Conservation (phyloP, 1,284 basidiomycete species). For the Entoloma clypeatum region DNA sequence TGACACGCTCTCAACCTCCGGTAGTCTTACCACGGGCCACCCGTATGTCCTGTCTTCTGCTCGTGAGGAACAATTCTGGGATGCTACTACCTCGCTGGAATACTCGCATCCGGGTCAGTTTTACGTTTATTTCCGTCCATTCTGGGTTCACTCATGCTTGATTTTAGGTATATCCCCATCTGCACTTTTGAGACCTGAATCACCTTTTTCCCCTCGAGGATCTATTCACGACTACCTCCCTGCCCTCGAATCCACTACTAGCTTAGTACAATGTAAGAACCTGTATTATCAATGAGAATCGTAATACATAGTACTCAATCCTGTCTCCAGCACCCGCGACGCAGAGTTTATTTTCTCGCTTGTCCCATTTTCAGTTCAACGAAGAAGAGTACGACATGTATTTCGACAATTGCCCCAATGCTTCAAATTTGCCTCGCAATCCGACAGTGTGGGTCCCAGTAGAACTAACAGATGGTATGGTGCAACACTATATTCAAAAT, state of each 20-base stretch:
- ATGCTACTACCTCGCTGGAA: too few species aligned
- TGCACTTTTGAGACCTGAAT: conserved; percentile 14
- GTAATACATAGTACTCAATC: conserved; percentile 71
- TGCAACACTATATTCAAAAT: conserved; percentile 41
- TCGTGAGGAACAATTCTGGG: conserved; percentile 29
- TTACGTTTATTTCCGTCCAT: background rate
- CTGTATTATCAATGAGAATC: conserved; percentile 63
- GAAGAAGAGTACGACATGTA: conserved; percentile 4
- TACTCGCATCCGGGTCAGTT: conserved; percentile 25
- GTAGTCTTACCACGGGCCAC: conserved; percentile 14
- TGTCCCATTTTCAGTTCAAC: conserved; percentile 13
- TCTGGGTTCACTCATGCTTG: conserved; percentile 12
- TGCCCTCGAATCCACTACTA: conserved; percentile 35
- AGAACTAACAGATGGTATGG: conserved; percentile 31
- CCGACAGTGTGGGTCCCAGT: conserved; percentile 22
- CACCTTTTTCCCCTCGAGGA: conserved; percentile 20
- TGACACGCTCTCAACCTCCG: too few species aligned
- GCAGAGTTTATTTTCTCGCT: conserved; percentile 22
- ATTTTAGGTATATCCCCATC: conserved; percentile 15
- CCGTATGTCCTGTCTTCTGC: conserved; percentile 26
- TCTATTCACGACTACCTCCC: conserved; percentile 28
- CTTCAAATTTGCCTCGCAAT: conserved; percentile 8
- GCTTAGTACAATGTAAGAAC: conserved; percentile 61
- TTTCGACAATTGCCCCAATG: background rate
- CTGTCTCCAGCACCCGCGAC: conserved; percentile 28